Evolutionary conservation across 257 asterid genomes (phyloP), one percentile per base, ranked within the genome.

Genomic region (Linaria vulgaris): DNA sequence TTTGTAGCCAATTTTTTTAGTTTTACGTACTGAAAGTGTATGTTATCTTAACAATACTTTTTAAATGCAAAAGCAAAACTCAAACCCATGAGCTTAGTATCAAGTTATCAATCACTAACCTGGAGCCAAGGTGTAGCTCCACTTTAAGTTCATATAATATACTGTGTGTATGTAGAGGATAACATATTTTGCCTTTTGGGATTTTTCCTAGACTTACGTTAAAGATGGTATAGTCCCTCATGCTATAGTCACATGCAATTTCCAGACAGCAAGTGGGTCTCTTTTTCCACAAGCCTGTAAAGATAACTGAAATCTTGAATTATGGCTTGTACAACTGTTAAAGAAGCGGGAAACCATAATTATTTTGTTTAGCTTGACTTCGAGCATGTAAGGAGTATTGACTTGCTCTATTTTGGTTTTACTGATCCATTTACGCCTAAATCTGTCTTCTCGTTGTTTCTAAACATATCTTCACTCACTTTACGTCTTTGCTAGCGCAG

Each of bases 401-500:
- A 17, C 64, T 25, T 20, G 50, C 53, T 54, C 49, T 63, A 17
- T 59, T 48, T 43, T 48, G 12, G 37, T 44, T 58, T 53, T 58
- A 27, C 68, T 49, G 25, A 72, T 72, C 24, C 30, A 64, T 74
- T 49, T 56, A 41, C 56, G 63, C 62, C 53, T 70, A 20, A 62
- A 59, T 14, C 37, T 67, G 46, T 65, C 17, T 46, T 62, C 37
- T n/a, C 78, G 20, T 68, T 59, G 47, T 24, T 56, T 31, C 27
- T 45, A 24, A 38, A 51, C 16, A 65, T 30, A 65, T 49, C 34
- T 71, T 52, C 59, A 53, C 61, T 23, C 31, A 21, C 13, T 69
- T 69, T 64, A 56, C 46, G 16, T 72, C 31, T 70, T 43, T 43
- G 63, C 72, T 70, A 50, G 69, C 73, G 81, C 96, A 94, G 99